Evolutionary conservation across 1,139 yeast genomes (phyloP), one percentile per base, ranked within the genome.

Genomic region (Taiozyma sp.): DNA sequence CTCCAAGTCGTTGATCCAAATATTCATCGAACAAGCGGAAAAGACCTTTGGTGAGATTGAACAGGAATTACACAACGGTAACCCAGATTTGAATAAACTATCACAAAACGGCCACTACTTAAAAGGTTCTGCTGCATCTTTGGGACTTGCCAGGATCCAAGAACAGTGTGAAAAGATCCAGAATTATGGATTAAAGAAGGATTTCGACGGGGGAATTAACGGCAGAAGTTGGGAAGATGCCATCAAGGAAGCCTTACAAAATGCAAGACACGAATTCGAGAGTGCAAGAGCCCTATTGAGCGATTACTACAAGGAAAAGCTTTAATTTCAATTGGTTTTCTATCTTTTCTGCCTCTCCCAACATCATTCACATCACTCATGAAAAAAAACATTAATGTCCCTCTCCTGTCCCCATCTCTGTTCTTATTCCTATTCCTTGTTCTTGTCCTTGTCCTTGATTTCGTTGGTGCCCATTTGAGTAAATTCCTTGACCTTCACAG

Each of bases 41-140:
- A 86, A 83, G 27, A 92, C 97, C 0, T 87, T 92, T 63, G 72
- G 70, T 45, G 83, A 87, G 58, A 87, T 93, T 68, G 86, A 86
- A 55, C 69, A 70, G 16, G 81, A 83, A 44, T 67, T 90, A 51
- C 52, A 56, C 2, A 52, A 55, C 3, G 56, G 52, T 4, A 56
- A 53, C 55, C 64, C 56, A 65, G 77, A 86, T 63, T 76, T 92
- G 54, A 78, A 73, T 41, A 76, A 81, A 54, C 73, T 93, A 54
- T 86, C 93, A 27, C 75, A 83, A 22, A 73, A 88, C 57, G 99
- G 99, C 28, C 99, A 93, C 67, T 93, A 89, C 67, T 75, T 93
- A 56, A 95, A 95, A 68, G 99, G 99, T 45, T 86, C 96, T 12
- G 96, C 98, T 1, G 97, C 98, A 4, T 95, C 97, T 1, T 74